Base-by-base conservation (phyloP, 2,329 filamentous ascomycete species). In the Berkeleyomyces basicola region DNA sequence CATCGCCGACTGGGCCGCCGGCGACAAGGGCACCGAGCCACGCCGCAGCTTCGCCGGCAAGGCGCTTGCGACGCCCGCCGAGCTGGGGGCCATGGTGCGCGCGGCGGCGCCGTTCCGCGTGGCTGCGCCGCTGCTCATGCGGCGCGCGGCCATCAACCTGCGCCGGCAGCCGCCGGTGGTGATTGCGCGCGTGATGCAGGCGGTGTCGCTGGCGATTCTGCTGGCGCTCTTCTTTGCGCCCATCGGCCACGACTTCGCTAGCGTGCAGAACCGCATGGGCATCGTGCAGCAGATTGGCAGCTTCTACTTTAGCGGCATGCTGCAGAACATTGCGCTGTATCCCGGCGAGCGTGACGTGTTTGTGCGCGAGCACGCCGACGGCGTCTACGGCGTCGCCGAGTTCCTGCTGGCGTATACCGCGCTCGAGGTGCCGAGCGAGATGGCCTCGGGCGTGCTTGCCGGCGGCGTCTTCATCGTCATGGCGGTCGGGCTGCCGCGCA, bases 251-350 rank as follows among this genome's bases (percentile, higher is more conserved):
- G 79, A 89, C 70, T 89, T 86, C 73, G 81, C 78, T 61, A 82
- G 82, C 1, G 79, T 91, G 0, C 87, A 90, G 70, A 88, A 84
- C 59, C 80, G 87, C 1, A 79, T 90, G 67, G 87, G 87, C 0
- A 86, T 89, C 67, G 75, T 90, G 0, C 84, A 90, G 66, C 82
- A 90, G 69, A 78, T 90, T 39, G 81, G 83, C 0, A 83, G 86
- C 0, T 81, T 88, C 43, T 87, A 87, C 71, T 87, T 87, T 67
- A 81, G 88, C 1, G 87, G 87, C 37, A 89, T 90, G 86, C 77
- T 90, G 10, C 86, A 90, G 70, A 90, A 90, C 68, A 84, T 90
- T 3, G 85, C 86, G 2, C 78, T 88, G 6, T 90, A 90, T 68
- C 87, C 87, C 0, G 75, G 75, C 47, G 87, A 90, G 69, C 78